Percentiles rank a stretch among this genome's conserved stretches.
phyloP scores from a whole-genome alignment of 2,329 filamentous ascomycete genomes.

The Calonectria ilicicola region DNA sequence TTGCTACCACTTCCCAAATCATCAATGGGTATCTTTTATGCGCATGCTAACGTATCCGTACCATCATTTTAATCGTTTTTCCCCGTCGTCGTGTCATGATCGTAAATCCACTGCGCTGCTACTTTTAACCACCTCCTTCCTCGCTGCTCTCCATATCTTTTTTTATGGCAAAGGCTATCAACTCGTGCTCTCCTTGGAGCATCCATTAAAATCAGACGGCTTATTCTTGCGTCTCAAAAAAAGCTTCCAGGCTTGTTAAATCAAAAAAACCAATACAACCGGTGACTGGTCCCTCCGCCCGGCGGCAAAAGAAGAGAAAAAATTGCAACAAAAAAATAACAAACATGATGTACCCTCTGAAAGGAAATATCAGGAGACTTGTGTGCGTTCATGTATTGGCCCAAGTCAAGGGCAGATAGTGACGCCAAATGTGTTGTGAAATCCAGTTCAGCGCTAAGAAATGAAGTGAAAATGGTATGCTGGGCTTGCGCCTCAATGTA shows the following conservation, averaged over 20 bases:
- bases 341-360: constrained; percentile 9
- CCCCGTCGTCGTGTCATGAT: constrained; percentile 42
- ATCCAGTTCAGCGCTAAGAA: constrained; percentile 12
- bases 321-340: constrained; percentile 29
- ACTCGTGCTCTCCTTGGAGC: constrained; percentile 26
- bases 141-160: constrained; percentile 14
- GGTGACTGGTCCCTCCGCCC: constrained; percentile 44
- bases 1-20: constrained; percentile 42
- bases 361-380: background rate
- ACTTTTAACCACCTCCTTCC: constrained; percentile 4
- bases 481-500: constrained; percentile 41
- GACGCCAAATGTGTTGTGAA: constrained; percentile 23
- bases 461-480: constrained; percentile 11
- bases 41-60: constrained; percentile 40
- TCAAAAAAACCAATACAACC: constrained; percentile 42
- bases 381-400: background rate
- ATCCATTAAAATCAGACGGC: constrained; percentile 31
- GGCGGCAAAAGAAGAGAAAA: constrained; percentile 41
- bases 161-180: background rate
- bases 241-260: constrained; percentile 18
- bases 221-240: constrained; percentile 10
- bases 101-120: constrained; percentile 37
- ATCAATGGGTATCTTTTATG: constrained; percentile 49
- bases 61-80: constrained; percentile 32
- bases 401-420: constrained; percentile 9